A percentile compares a stretch with the other conserved stretches of the same genome.
Conservation (phyloP, 106 monocot species). For the Vanilla planifolia region DNA sequence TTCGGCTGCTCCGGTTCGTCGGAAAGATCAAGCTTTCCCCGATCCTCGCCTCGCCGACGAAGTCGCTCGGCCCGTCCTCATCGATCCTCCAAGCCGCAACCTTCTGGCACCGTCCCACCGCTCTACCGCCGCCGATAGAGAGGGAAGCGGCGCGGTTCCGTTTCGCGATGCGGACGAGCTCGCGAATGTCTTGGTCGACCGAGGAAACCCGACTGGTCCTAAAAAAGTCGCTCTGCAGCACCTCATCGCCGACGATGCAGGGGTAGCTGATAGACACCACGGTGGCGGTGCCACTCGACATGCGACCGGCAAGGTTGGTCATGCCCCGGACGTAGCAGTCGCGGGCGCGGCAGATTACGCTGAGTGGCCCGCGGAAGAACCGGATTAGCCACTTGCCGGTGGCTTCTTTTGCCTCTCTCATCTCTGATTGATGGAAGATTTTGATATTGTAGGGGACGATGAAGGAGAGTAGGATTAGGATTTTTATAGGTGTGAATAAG, state of each 20-base stretch:
- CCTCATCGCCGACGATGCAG: neutral
- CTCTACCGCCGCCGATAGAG: neutral
- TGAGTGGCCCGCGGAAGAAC: conserved; percentile 1
- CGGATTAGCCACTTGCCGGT: neutral
- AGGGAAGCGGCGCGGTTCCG: neutral
- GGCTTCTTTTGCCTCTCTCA: neutral
- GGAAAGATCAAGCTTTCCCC: conserved; percentile 6
- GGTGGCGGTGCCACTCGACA: neutral
- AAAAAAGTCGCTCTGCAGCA: neutral
- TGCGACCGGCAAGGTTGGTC: conserved; percentile 10
- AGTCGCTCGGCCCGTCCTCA: conserved; percentile 17
- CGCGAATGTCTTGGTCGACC: conserved; percentile 5
- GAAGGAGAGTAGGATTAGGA: no score
- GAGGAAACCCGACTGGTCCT: neutral
- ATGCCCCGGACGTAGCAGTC: conserved; percentile 20
- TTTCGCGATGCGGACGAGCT: neutral
- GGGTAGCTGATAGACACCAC: neutral
- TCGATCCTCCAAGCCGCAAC: conserved; percentile 14
- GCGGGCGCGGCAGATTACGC: conserved; percentile 1
- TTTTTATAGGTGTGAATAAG: no score
- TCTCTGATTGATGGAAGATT: no score
- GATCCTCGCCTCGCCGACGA: neutral
- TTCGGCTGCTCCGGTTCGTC: conserved; percentile 2
- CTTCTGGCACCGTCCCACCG: conserved; percentile 5
- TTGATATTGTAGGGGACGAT: no score